Evolutionary conservation across 2,329 filamentous ascomycete species (phyloP), one percentile per base, ranked within the genome.

Genomic region (Colletotrichum phormii): DNA sequence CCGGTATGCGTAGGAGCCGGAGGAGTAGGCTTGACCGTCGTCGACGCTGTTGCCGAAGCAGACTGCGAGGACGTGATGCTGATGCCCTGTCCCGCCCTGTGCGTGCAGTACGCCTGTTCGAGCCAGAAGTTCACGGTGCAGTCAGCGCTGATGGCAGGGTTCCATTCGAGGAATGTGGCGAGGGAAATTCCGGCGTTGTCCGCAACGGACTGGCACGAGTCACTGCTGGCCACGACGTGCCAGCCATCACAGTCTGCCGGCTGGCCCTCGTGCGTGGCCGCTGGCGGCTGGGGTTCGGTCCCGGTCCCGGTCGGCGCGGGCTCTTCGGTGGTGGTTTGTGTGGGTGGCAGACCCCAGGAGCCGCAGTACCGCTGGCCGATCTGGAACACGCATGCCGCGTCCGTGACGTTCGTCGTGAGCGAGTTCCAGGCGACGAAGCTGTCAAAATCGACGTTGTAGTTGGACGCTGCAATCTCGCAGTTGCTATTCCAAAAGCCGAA

Each of bases 111-210:
- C 3, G 76, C 69, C 9, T 80, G 59, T 4, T 58, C 67, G 7
- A 71, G 22, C 75, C 76, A 77, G 63, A 80, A 79, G 73, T 79
- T 79, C 18, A 51, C 69, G 12, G 29, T 26, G 29, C 76, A 77
- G 69, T 77, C 74, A 9, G 37, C 54, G 13, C 68, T 73, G 63
- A 77, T 63, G 29, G 75, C 75, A 2, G 75, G 77, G 67, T 78
- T 74, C 75, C 73, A 76, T 9, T 42, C 67, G 59, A 65, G 60
- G 67, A 76, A 77, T 42, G 66, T 37, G 1, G 35, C 71, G 7
- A 58, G 62, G 6, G 75, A 62, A 31, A 77, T 76, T n/a, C 60
- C 69, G 49, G 46, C 61, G 22, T 55, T 35, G 61, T 49, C 53
- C 3, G 55, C 61, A 12, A 75, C 53, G 33, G 71, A 71, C 29